phyloP scores from a whole-genome alignment of 345 rosid genomes.

The Brassica carinata region DNA sequence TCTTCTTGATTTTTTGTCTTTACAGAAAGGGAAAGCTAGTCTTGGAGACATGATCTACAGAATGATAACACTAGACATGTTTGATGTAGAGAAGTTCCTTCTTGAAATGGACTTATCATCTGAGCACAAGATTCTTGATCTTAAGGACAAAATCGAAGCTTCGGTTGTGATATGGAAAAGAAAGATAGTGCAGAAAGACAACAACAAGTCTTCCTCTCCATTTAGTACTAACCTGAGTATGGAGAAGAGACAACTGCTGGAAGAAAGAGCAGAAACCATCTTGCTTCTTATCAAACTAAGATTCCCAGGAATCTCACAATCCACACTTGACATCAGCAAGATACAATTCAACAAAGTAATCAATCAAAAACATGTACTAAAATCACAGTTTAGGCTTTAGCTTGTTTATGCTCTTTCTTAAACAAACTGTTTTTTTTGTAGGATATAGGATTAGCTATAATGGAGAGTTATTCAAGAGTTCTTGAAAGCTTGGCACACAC shows the following conservation, averaged over 20 bases:
- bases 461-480: constrained; percentile 87
- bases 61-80: constrained; percentile 67
- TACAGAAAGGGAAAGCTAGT: constrained; percentile 76
- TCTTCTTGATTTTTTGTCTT: neutral
- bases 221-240: constrained; percentile 78
- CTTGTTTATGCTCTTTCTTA: neutral
- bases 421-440: constrained; percentile 27
- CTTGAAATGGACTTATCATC: constrained; percentile 68
- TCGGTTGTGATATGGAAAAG: constrained; percentile 85
- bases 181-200: constrained; percentile 74
- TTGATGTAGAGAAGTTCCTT: constrained; percentile 77
- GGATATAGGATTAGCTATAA: constrained; percentile 81
- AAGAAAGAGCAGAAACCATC: constrained; percentile 83
- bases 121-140: constrained; percentile 78
- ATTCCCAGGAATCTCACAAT: constrained; percentile 80
- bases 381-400: neutral
- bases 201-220: constrained; percentile 53
- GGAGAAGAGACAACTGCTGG: constrained; percentile 80
- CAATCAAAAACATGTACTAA: neutral
- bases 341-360: constrained; percentile 72
- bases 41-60: constrained; percentile 74
- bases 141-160: constrained; percentile 91
- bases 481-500: constrained; percentile 84
- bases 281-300: constrained; percentile 63
- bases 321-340: constrained; percentile 78